phyloP scores from a whole-genome alignment of 257 asterid genomes.

The Nemophila menziesii region DNA sequence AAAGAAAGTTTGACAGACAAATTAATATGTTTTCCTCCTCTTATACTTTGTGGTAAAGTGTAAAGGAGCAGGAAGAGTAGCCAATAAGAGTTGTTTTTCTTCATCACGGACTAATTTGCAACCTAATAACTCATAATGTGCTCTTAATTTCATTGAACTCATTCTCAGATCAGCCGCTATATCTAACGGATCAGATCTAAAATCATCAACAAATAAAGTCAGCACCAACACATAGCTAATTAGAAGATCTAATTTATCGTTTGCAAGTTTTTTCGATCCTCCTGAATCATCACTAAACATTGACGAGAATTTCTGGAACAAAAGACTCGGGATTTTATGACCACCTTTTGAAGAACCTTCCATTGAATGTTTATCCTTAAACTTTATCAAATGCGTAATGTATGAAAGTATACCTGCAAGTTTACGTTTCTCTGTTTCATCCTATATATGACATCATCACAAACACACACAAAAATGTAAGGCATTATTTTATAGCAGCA shows the following conservation, averaged over 20 bases:
- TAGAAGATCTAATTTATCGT: conserved; percentile 43
- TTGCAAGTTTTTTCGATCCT: conserved; percentile 31
- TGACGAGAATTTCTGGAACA: conserved; percentile 48
- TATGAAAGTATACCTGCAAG: conserved; percentile 63
- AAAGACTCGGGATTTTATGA: conserved; percentile 55
- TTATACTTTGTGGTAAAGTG: conserved; percentile 28
- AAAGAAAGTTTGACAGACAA: too few relatives aligned
- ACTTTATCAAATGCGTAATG: conserved; percentile 70
- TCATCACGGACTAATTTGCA: conserved; percentile 61
- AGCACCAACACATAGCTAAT: conserved; percentile 68
- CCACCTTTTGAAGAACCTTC: conserved; percentile 57
- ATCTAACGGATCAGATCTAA: conserved; percentile 48
- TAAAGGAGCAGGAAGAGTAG: conserved; percentile 67
- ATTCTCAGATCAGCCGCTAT: conserved; percentile 74
- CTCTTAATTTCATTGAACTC: conserved; percentile 24
- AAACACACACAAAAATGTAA: background rate
- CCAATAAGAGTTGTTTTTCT: conserved; percentile 28
- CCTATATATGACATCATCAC: conserved; percentile 23
- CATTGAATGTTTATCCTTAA: conserved; percentile 68
- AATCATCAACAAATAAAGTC: conserved; percentile 58
- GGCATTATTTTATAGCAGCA: too few relatives aligned
- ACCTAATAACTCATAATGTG: conserved; percentile 49
- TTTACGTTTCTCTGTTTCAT: conserved; percentile 30
- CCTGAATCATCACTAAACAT: conserved; percentile 44
- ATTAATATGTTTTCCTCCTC: too few relatives aligned